Base-by-base conservation (phyloP, 306 rosid genomes). In the Psophocarpus tetragonolobus region DNA sequence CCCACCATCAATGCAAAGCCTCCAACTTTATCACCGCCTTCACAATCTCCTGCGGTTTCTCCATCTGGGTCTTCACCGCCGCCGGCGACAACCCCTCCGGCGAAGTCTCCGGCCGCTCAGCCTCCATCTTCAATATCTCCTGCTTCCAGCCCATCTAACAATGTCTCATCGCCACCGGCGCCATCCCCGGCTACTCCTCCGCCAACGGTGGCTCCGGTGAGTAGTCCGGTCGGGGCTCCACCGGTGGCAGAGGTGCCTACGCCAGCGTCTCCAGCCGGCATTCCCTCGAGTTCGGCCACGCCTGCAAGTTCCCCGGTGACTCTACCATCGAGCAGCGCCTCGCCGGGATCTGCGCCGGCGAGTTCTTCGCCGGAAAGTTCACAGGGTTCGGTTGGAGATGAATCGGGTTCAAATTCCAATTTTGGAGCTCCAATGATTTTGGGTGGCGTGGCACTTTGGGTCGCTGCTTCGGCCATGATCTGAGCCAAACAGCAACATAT, bases 1-100 rank as follows among this genome's bases (percentile, higher is more conserved):
- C 35, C 69, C 97, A 61, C 91, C 89, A n/a, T n/a, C n/a, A n/a
- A n/a, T 64, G 85, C 87, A 13, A 87, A 80, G 78, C 75, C 97
- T 80, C 97, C 96, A 7, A 11, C 86, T 68, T 15, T 60, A 75
- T 83, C 97, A 9, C 88, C 93, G 15, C 83, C 87, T 68, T 65
- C 87, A 27, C 38, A 50, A 10, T 29, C 93, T 58, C 97, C 96
- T 4, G 42, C 29, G n/a, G 17, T 63, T 63, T 63, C 69, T 63
- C 69, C 69, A 63, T 63, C 69, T 33, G 69, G 45, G 69, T 17
- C 45, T 1, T 8, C 72, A 36, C 62, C 84, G 0, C 56, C 85
- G n/a, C 83, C 89, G 44, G 51, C 39, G 21, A 26, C 76, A 1
- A 0, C 82, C 15, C 72, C 87, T 24, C 75, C 81, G 12, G 79